Base-by-base conservation (phyloP, 192 early-diverging fungal genomes). In the Rhizoclosmatium globosum region DNA sequence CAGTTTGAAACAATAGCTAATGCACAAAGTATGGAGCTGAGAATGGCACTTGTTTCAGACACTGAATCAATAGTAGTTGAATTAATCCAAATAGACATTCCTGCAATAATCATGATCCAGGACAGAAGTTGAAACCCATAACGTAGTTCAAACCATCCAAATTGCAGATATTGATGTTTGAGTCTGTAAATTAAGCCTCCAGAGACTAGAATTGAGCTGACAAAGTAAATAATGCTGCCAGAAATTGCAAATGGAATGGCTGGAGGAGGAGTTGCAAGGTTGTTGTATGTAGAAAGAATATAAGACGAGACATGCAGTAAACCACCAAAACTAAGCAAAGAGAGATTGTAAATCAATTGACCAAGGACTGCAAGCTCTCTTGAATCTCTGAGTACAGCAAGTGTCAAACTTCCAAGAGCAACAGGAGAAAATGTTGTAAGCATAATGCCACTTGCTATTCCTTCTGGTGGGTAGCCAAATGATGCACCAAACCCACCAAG, bases 401-500 rank as follows among this genome's bases (percentile, higher is more conserved):
- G 44, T 42, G 31, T 74, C 13, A 61, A 31, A n/a, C 57, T 31
- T 43, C 48, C 19, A 4, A 74, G 7, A 17, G 72, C 72, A 39
- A 62, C 41, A 19, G 72, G 72, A 44, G 58, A 41, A 6, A 17
- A 13, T 4, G 44, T 61, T 44, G 72, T 74, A 45, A 74, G 61
- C 15, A 74, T 21, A 4, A 74, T 62, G 3, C 72, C 72, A 39
- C 57, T 4, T 0, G 21, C 56, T 58, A 74, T 47, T 74, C 11
- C 72, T 39, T 74, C 72, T 23, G 2, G 17, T 7, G 72, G 11
- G 3, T 41, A 74, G 4, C 59, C 59, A 44, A 3, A 44, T n/a
- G 72, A 74, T 21, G 72, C 72, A 38, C 72, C 72, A 62, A 74
- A 74, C 21, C 72, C 72, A n/a, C 72, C 72, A 38, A 62, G 43